phyloP scores from a whole-genome alignment of 345 rosid species.

The Heritiera fomes region DNA sequence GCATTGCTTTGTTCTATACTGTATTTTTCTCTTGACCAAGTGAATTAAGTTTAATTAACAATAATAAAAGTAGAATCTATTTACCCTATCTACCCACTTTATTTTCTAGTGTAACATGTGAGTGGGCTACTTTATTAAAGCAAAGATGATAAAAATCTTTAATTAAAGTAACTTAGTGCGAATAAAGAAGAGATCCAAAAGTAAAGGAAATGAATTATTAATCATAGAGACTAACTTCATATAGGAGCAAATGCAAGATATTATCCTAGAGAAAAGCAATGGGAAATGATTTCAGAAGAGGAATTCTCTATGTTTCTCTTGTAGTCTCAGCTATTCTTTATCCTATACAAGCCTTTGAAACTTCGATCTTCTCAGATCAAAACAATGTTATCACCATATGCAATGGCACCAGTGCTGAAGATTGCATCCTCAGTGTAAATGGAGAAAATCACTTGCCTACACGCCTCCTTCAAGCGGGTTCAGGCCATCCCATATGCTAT shows the following conservation, averaged over 20 bases:
- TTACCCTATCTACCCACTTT: neutral
- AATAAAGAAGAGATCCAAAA: neutral
- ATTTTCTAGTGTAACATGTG: neutral
- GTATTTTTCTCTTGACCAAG: neutral
- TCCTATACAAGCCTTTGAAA: neutral
- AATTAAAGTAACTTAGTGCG: slow-evolving; percentile 7
- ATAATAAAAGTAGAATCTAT: neutral
- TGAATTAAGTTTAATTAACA: neutral
- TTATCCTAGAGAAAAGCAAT: neutral
- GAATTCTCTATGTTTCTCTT: neutral
- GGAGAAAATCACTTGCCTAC: neutral
- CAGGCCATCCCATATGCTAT: neutral
- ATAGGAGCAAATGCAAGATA: neutral
- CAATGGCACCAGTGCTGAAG: neutral
- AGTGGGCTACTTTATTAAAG: neutral
- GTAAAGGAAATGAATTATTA: neutral
- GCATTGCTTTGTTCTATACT: neutral
- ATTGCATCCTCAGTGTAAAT: neutral
- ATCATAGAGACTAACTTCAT: neutral
- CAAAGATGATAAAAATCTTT: neutral
- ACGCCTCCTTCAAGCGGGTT: neutral
- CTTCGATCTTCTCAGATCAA: neutral
- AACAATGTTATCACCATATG: neutral
- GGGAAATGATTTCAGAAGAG: neutral
- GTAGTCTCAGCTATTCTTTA: neutral